Base-by-base conservation (phyloP, 768 basidiomycete genomes). In the Boletus barrowsii region DNA sequence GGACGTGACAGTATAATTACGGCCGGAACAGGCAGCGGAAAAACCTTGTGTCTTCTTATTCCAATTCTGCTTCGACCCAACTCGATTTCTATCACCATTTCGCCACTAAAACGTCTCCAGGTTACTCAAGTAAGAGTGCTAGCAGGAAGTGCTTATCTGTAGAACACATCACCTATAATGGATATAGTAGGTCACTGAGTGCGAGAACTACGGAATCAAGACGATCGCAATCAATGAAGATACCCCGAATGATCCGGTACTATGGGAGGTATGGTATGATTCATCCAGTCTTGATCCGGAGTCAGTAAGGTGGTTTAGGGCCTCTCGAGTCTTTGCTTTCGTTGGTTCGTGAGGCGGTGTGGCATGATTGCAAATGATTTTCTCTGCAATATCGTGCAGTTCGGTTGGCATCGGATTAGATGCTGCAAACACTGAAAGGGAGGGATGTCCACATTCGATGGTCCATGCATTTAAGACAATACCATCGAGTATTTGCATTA, bases 241-340 rank as follows among this genome's bases (percentile, higher is more conserved):
- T 6, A 24, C 24, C 4, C 24, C 26, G 1, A 26, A 26, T 40
- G 51, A 53, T 26, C 4, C 3, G 1, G 10, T 10, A 41, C 42
- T 55, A 3, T 55, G 53, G 50, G n/a, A 56, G 26, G 26, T 26
- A 26, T n/a, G n/a, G n/a, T n/a, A n/a, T n/a, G n/a, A n/a, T n/a
- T n/a, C n/a, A n/a, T n/a, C n/a, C n/a, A n/a, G n/a, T n/a, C n/a
- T n/a, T n/a, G n/a, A n/a, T n/a, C n/a, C n/a, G n/a, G n/a, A n/a
- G n/a, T n/a, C n/a, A n/a, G n/a, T n/a, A n/a, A n/a, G n/a, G n/a
- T n/a, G n/a, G n/a, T n/a, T n/a, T n/a, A n/a, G n/a, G n/a, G n/a
- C n/a, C n/a, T n/a, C n/a, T n/a, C n/a, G n/a, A n/a, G n/a, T n/a
- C n/a, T n/a, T n/a, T n/a, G n/a, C n/a, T n/a, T n/a, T n/a, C n/a